Base-by-base conservation (phyloP, 1,284 basidiomycete genomes). In the Rugosomyces carneus region DNA sequence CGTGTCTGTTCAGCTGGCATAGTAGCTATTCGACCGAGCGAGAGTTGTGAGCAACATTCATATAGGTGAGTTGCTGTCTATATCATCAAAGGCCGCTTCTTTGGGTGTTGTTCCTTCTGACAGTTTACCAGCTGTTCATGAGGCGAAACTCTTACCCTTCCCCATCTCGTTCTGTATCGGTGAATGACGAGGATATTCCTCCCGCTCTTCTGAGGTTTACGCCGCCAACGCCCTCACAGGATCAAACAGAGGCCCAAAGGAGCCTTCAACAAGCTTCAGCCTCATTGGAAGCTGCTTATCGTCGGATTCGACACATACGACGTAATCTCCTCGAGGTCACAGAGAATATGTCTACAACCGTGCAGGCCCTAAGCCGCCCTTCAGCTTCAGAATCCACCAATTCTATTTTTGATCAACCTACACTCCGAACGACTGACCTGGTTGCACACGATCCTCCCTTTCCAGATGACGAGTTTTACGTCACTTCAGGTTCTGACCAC, bases 281-380 rank as follows among this genome's bases (percentile, higher is more conserved):
- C 13, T 70, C 71, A 11, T 60, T 80, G 27, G 71, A 76, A 42
- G 69, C 70, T 26, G 75, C 75, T 13, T 75, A 74, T 55, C 68
- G 64, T 53, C 69, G 73, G 29, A 70, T 80, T 52, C 69, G 69
- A 41, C 70, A 73, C 57, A 70, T 78, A 40, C 69, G 76, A 47
- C 68, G 67, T 20, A 75, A 66, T 53, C 63, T 78, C 37, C 57
- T 71, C 40, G 64, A 73, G 45, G 57, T 69, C 15, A 62, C 66
- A n/a, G 67, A 67, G 23, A 57, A 61, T 5, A 42, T 65, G 15
- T 56, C 62, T 20, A 45, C 21, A 23, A 23, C 51, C 26, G 23
- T 39, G 9, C 47, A 40, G 27, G 31, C 19, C 37, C 15, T 16
- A 34, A n/a, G 31, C 7, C 31, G 31, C n/a, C 31, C 31, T 16